These are phyloP conservation scores for Chaetomiaceae sp. DNA, from an alignment of 2,329 filamentous ascomycete genomes.

Conservation along the genomic window DNA sequence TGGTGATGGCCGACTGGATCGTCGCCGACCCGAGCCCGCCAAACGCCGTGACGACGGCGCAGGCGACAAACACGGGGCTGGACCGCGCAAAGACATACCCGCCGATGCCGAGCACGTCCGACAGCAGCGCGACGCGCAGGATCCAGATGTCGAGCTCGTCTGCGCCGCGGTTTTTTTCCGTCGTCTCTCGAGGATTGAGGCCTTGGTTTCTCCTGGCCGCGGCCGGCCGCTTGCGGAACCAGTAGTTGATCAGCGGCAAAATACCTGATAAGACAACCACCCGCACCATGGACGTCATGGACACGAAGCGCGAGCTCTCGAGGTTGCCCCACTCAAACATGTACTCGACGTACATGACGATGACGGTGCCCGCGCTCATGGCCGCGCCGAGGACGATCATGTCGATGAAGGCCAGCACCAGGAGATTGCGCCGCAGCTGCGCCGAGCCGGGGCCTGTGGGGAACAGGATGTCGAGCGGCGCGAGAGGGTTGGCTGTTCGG, in stretches of 20 bases:
- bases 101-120: constrained; percentile 70
- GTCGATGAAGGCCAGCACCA: constrained; percentile 75
- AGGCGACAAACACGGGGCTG: constrained; percentile 62
- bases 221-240: constrained; percentile 59
- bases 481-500: constrained; percentile 62
- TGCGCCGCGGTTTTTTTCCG: constrained; percentile 60
- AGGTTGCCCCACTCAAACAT: constrained; percentile 79
- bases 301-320: constrained; percentile 77
- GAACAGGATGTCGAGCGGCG: constrained; percentile 71
- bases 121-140: constrained; percentile 68
- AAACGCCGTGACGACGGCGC: constrained; percentile 68
- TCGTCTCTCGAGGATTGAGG: constrained; percentile 34
- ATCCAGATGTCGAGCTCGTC: constrained; percentile 74
- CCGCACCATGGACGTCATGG: constrained; percentile 70
- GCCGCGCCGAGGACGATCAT: constrained; percentile 75
- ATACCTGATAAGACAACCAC: constrained; percentile 71
- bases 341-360: constrained; percentile 77
- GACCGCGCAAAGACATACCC: constrained; percentile 67
- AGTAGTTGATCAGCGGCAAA: constrained; percentile 71
- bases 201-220: constrained; percentile 36
- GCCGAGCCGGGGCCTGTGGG: constrained; percentile 62
- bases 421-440: constrained; percentile 71
- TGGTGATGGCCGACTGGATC: constrained; percentile 78
- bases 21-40: constrained; percentile 85
- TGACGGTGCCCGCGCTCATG: constrained; percentile 75